Base-by-base conservation (phyloP, 805 yeast genomes). In the Zygotorulaspora sp. region DNA sequence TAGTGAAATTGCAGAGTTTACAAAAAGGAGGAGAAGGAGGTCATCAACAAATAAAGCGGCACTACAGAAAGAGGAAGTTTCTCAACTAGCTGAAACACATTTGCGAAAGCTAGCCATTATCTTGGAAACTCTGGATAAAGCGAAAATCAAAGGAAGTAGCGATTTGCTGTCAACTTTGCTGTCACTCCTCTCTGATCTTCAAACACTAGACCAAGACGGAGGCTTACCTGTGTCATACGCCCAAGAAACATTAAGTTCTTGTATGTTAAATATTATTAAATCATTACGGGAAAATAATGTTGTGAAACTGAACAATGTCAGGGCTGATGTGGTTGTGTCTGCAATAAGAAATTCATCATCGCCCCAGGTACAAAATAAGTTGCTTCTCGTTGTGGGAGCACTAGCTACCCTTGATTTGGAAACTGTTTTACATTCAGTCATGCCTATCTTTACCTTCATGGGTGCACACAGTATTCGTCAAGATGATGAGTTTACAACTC, bases 361-460 rank as follows among this genome's bases (percentile, higher is more conserved):
- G 19, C 97, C 97, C 2, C 97, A 90, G 62, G 94, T 89, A 18
- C 98, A 92, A 65, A 92, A 92, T 65, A 76, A 88, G 49, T 65
- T 90, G 35, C 67, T 92, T 42, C 67, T 90, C 41, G 90, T 92
- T 18, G 79, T 92, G 49, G 83, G 97, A 2, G 82, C 87, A 33
- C 67, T 92, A 49, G 97, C 97, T 1, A 70, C 87, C 1, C 65
- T 92, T 39, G 84, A 90, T 9, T 96, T 97, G 6, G 97, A 90
- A 55, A 77, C 83, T 20, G 88, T 92, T 19, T 68, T 92, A 37
- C 97, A 92, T 64, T 84, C 96, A 2, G 96, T 92, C 6, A 92
- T 92, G 98, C 98, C 98, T n/a, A 90, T 92, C 35, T 92, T 92
- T 69, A 92, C 98, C 1, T 92, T 92, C 53, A 92, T 92, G 97